Evolutionary conservation across 495 filamentous ascomycete genomes (phyloP).

Genomic region (Penicillium dipodomyicola): DNA sequence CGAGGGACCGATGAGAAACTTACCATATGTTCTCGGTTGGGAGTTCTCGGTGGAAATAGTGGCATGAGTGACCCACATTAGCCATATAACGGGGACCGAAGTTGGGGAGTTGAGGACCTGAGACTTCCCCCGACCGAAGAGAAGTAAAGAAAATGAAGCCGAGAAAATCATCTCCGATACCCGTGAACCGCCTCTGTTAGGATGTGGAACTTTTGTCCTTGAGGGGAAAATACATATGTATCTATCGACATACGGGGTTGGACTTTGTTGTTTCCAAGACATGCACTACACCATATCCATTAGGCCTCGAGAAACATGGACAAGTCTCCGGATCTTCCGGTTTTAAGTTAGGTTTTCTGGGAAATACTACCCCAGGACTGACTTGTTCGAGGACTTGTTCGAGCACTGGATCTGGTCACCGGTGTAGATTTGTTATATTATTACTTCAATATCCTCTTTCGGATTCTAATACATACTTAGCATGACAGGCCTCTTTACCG

Average conservation of each 20-base stretch:
- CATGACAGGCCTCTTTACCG: too few relatives aligned
- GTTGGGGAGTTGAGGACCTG: neutral
- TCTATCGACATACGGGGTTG: neutral
- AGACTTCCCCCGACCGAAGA: slow-evolving; percentile 4
- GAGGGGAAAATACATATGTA: neutral
- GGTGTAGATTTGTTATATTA: neutral
- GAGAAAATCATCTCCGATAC: neutral
- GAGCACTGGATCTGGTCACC: neutral
- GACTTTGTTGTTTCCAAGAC: neutral
- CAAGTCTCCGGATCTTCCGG: neutral
- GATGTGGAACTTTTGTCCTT: neutral
- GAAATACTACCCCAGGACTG: neutral
- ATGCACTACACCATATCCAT: neutral
- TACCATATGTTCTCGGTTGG: neutral
- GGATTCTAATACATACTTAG: neutral
- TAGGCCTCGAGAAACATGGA: neutral
- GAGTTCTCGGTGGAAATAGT: neutral
- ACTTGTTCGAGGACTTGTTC: neutral
- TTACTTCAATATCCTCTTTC: neutral
- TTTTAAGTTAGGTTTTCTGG: neutral
- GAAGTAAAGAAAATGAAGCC: neutral
- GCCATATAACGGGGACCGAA: neutral
- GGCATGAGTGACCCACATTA: slow-evolving; percentile 1
- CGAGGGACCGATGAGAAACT: neutral
- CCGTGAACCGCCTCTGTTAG: slow-evolving; percentile 16